Percentiles rank a stretch among this genome's conserved stretches.
Evolutionary conservation across 2,329 filamentous ascomycete genomes (phyloP).

Genomic region (Phialophora chinensis): DNA sequence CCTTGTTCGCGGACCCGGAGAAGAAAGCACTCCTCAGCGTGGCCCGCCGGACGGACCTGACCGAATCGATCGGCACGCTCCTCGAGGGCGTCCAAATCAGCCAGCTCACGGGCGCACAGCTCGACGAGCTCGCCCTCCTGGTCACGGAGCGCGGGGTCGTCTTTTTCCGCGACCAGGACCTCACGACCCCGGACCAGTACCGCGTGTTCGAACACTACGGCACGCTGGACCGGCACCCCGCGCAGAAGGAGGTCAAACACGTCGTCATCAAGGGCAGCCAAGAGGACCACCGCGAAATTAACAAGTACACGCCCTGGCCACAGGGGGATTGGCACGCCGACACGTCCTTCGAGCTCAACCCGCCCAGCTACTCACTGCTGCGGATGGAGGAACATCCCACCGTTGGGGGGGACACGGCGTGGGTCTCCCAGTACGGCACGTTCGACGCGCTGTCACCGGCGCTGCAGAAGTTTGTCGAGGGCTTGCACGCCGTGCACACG

Average conservation of each 20-base stretch:
- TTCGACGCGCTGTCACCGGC: slow-evolving; percentile 39
- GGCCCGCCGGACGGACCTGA: slow-evolving; percentile 43
- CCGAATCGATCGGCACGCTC: slow-evolving; percentile 49
- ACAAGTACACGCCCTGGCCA: slow-evolving; percentile 57
- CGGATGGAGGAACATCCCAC: slow-evolving; percentile 37
- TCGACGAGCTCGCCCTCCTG: slow-evolving; percentile 62
- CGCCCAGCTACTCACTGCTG: slow-evolving; percentile 40
- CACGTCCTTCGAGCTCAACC: slow-evolving; percentile 41
- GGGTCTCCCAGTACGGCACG: slow-evolving; percentile 42
- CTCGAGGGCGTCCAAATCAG: slow-evolving; percentile 53
- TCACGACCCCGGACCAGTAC: slow-evolving; percentile 52
- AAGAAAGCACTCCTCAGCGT: slow-evolving; percentile 48
- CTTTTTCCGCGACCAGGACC: slow-evolving; percentile 60
- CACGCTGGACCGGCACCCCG: slow-evolving; percentile 54
- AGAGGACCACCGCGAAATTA: slow-evolving; percentile 54
- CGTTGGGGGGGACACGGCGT: slow-evolving; percentile 40
- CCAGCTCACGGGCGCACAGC: slow-evolving; percentile 52
- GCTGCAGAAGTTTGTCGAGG: slow-evolving; percentile 36
- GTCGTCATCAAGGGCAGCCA: slow-evolving; percentile 54
- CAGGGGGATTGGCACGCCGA: slow-evolving; percentile 41
- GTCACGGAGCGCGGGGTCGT: slow-evolving; percentile 68
- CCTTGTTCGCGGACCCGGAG: slow-evolving; percentile 48
- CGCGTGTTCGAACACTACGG: slow-evolving; percentile 58
- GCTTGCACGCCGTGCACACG: slow-evolving; percentile 38
- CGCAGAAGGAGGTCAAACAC: slow-evolving; percentile 45